A percentile compares a stretch with the other conserved stretches of the same genome.
phyloP scores from a whole-genome alignment of 2,329 filamentous ascomycete genomes.

The Zymoseptoria passerinii region DNA sequence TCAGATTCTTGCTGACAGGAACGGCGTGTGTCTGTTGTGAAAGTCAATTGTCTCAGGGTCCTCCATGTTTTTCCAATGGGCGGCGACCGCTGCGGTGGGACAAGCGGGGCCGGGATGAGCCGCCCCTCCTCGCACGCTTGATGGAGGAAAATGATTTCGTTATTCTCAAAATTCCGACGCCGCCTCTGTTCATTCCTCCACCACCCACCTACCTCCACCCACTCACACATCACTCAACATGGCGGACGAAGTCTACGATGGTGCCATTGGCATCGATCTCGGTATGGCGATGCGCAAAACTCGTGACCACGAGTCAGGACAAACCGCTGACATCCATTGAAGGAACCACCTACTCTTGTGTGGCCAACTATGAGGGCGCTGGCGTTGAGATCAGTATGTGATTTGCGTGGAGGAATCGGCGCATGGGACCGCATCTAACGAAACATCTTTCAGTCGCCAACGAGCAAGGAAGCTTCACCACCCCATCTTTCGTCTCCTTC shows the following conservation, averaged over 20 bases:
- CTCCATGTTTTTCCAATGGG: background rate
- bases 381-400: slow-evolving; percentile 95
- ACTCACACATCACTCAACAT: slow-evolving; percentile 47
- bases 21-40: background rate
- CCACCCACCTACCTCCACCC: slow-evolving; percentile 1
- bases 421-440: slow-evolving; percentile 6
- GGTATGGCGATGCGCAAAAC: slow-evolving; percentile 51
- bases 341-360: slow-evolving; percentile 99
- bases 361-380: slow-evolving; percentile 97
- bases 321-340: slow-evolving; percentile 1
- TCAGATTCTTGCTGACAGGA: too few species aligned
- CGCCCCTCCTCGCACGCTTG: background rate
- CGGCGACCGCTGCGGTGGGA: background rate
- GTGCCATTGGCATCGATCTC: slow-evolving; percentile 99
- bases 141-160: background rate
- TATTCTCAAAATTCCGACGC: background rate
- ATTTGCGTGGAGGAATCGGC: slow-evolving; percentile 3
- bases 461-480: slow-evolving; percentile 99
- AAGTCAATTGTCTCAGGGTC: background rate
- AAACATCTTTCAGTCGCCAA: slow-evolving; percentile 59
- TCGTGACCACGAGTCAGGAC: background rate
- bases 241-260: slow-evolving; percentile 98
- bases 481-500: slow-evolving; percentile 98
- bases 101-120: background rate
- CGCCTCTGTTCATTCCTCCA: background rate